Evolutionary conservation across 2,329 filamentous ascomycete species (phyloP), one percentile per base, ranked within the genome.

Genomic region (Escovopsis sp.): DNA sequence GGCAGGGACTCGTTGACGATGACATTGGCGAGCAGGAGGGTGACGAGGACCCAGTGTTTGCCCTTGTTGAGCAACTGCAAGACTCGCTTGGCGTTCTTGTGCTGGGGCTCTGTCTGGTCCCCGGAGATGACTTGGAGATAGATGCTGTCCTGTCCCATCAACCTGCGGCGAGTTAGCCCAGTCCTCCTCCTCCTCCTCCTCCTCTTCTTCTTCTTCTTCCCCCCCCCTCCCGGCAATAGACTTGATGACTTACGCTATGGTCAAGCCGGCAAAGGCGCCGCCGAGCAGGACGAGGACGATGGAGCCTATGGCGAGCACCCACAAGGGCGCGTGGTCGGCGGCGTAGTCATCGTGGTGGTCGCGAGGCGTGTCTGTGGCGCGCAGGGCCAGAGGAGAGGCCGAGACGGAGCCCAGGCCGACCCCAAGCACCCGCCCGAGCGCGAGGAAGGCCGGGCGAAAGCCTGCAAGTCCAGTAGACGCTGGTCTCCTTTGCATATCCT

Each of bases 11-110:
- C 91, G 61, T 98, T 96, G 50, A 93, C 94, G 54, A 98, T 93
- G 57, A 98, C 91, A 60, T 98, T 98, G 60, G 87, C 87, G 43
- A 98, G 69, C 7, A 98, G 73, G 26, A 98, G 67, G 3, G 91
- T 96, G 42, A 98, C 91, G 44, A 98, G 69, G 18, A 98, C 89
- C 91, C 91, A 98, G 63, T 98, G 91, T 61, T 98, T 98, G 54
- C 91, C 91, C 53, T 76, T 82, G 49, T 85, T 78, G 43, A 98
- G 66, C 26, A 98, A 68, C 36, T 77, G 72, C 52, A 91, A 72
- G 10, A 98, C 91, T 49, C 77, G 81, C 44, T 74, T 75, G 1
- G 91, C 91, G 57, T 95, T 86, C 57, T 79, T 85, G 55, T 80
- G 81, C 64, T 96, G 89, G n/a, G 79, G 70, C 43, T 82, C 86